phyloP scores from a whole-genome alignment of 1,284 basidiomycete genomes.

The Psilocybe mexicana region DNA sequence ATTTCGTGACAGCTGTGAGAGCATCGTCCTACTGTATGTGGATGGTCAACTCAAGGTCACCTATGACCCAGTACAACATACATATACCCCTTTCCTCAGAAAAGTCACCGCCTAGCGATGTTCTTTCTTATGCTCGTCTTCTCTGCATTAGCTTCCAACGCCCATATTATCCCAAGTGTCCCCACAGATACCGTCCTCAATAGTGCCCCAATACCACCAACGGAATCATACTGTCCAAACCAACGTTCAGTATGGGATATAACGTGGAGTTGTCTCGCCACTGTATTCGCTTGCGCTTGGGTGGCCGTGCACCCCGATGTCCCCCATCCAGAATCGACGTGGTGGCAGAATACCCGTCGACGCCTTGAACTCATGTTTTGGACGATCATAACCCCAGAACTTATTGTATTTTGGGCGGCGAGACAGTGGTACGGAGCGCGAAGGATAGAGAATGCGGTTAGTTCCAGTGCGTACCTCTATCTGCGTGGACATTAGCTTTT shows the following conservation, averaged over 20 bases:
- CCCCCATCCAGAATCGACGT: not conserved
- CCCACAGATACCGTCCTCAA: no score
- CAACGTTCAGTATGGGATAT: conserved; percentile 1
- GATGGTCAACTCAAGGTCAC: no score
- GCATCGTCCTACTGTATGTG: no score
- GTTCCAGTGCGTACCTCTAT: not conserved
- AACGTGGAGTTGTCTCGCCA: not conserved
- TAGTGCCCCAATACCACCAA: not conserved
- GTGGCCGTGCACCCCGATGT: conserved; percentile 2
- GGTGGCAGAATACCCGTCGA: not conserved
- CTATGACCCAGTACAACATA: no score
- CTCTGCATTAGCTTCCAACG: no score
- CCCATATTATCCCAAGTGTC: no score
- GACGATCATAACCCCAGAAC: conserved; percentile 1
- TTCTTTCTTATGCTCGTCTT: no score
- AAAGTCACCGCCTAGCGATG: no score
- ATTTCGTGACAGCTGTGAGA: no score
- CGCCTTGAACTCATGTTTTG: not conserved
- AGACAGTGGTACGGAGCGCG: not conserved
- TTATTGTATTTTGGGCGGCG: conserved; percentile 1
- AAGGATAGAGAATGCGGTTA: not conserved
- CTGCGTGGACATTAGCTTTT: not conserved
- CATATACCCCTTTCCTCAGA: no score
- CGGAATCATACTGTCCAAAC: not conserved
- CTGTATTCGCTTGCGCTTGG: not conserved